Base-by-base conservation (phyloP, 2,329 filamentous ascomycete genomes). In the Scopulariopsis brevicaulis region DNA sequence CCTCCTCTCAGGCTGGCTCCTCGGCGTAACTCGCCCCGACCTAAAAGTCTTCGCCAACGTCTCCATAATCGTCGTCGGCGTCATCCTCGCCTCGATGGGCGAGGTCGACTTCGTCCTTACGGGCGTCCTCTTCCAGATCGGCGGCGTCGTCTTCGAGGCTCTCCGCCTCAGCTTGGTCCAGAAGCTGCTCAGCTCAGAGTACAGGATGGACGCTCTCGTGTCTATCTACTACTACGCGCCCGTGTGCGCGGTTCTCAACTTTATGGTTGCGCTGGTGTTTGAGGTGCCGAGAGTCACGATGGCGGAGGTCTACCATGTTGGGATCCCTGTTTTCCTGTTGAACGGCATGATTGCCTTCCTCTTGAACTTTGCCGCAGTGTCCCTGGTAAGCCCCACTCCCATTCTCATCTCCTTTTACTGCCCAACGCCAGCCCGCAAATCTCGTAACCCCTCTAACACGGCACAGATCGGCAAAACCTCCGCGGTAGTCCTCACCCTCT, bases 181-280 rank as follows among this genome's bases (percentile, higher is more conserved):
- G 77, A 85, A 86, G 60, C 80, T 94, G 53, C 82, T 94, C 65
- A 91, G 85, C 77, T 80, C 86, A 55, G 89, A 93, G 74, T 93
- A 87, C 82, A 93, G 93, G 82, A 94, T 94, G 90, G 89, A 94
- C 70, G 89, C 89, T 20, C 77, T 94, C 24, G 89, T 94, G 58
- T 94, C 89, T 34, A 82, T 94, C 14, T 94, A 94, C 81, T 94
- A 94, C 79, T 94, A 92, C 66, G 90, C 90, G 2, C 89, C 89
- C 18, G 84, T 90, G 59, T 94, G 89, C 73, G 89, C 89, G 54
- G 74, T 82, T 69, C 91, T 94, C 84, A 94, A 94, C 76, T 82
- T 85, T 64, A 68, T 83, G 14, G 82, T 91, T 54, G 86, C 87
- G 58, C 74, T 93, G 35, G 74, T 89, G 68, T 85, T 86, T 75